phyloP scores from a whole-genome alignment of 306 rosid genomes.

The Gastrolobium bilobum region DNA sequence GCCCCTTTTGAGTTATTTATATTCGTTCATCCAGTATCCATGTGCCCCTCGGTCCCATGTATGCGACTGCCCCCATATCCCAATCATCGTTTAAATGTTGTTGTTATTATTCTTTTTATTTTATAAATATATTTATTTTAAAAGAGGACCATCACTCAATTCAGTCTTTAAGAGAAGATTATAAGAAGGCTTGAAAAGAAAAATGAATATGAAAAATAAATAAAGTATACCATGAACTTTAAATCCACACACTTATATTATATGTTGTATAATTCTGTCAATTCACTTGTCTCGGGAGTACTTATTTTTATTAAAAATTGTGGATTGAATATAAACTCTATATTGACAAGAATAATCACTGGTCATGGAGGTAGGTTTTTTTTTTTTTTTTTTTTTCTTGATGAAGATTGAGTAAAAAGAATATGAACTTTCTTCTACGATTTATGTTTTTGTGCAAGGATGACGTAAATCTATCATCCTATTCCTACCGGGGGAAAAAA shows the following conservation, averaged over 20 bases:
- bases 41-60: conserved; percentile 29
- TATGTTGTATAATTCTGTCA: no score
- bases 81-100: neutral
- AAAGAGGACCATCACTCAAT: no score
- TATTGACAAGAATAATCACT: neutral
- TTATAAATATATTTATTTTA: neutral
- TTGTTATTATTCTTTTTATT: neutral
- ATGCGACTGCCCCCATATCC: neutral
- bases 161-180: no score
- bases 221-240: no score
- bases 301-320: neutral
- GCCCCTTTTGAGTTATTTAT: neutral
- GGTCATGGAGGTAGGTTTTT: neutral
- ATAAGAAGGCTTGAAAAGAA: no score
- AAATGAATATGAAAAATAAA: no score
- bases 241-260: no score
- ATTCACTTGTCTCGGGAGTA: no score
- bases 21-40: neutral
- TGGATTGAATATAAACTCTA: neutral
- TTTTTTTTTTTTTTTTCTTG: no score
- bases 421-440: neutral
- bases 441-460: neutral
- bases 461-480: neutral
- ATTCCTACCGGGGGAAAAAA: neutral
- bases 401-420: neutral